phyloP scores from a whole-genome alignment of 257 asterid genomes.

The Linaria vulgaris region DNA sequence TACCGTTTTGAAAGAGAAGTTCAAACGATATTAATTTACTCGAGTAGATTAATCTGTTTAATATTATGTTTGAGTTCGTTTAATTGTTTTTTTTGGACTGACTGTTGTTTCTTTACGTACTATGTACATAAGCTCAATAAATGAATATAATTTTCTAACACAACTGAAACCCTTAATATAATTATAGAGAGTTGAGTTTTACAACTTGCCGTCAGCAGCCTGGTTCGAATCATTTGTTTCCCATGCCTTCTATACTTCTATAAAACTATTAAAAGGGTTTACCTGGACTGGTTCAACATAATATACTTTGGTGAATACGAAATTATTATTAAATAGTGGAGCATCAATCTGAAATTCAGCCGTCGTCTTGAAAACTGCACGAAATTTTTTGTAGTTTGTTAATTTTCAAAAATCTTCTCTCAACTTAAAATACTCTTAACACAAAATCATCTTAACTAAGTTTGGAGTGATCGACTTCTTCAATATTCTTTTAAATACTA shows the following conservation, averaged over 20 bases:
- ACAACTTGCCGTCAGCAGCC: neutral
- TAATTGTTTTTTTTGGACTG: neutral
- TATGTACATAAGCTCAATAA: neutral
- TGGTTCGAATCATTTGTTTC: constrained; percentile 4
- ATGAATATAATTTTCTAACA: neutral
- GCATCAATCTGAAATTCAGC: too few relatives aligned
- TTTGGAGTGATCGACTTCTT: too few relatives aligned
- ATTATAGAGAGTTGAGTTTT: neutral
- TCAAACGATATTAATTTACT: constrained; percentile 21
- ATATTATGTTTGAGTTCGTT: neutral
- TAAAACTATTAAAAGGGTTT: neutral
- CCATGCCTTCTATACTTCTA: neutral
- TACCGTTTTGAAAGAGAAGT: constrained; percentile 20
- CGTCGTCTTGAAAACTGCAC: too few relatives aligned
- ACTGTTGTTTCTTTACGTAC: constrained; percentile 1
- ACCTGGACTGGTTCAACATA: constrained; percentile 26
- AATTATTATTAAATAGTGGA: too few relatives aligned
- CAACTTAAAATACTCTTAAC: too few relatives aligned
- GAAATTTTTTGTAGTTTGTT: too few relatives aligned
- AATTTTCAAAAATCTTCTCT: too few relatives aligned
- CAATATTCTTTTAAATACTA: too few relatives aligned
- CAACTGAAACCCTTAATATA: neutral
- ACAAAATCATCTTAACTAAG: too few relatives aligned
- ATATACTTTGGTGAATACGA: too few relatives aligned
- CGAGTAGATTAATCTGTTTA: constrained; percentile 1